phyloP scores from a whole-genome alignment of 768 basidiomycete species.

The Podaxis mareebaensis region DNA sequence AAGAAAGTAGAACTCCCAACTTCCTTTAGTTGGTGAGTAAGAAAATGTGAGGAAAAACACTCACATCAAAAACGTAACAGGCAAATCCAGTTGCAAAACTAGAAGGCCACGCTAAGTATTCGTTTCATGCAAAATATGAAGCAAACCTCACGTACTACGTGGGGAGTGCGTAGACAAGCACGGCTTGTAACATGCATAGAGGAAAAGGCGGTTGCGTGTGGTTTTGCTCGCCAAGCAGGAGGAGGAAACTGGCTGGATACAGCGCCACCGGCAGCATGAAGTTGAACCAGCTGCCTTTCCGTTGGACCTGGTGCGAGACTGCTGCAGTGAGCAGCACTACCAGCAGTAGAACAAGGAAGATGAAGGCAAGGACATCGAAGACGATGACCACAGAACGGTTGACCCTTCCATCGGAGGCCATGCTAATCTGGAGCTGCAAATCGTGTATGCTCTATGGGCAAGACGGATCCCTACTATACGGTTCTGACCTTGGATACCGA shows the following conservation, averaged over 20 bases:
- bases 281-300: slow-evolving; percentile 21
- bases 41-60: background rate
- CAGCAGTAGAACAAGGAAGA: background rate
- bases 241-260: slow-evolving; percentile 24
- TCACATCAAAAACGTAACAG: background rate
- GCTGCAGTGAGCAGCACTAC: slow-evolving; percentile 1
- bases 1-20: background rate
- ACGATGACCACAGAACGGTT: background rate
- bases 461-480: background rate
- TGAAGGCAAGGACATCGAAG: background rate
- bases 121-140: background rate
- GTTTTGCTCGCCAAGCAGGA: slow-evolving; percentile 24
- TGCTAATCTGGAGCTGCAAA: background rate
- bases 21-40: background rate
- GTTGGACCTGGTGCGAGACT: slow-evolving; percentile 3
- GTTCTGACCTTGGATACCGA: background rate
- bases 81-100: slow-evolving; percentile 5
- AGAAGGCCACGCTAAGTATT: background rate
- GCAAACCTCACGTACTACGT: slow-evolving; percentile 20
- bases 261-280: slow-evolving; percentile 25
- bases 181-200: slow-evolving; percentile 26
- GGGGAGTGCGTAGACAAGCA: slow-evolving; percentile 27
- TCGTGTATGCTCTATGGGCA: background rate
- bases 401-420: background rate
- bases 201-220: slow-evolving; percentile 24